These are phyloP conservation scores for Limonium bicolor DNA, from an alignment of 148 eudicot genomes.

Conservation along the genomic window DNA sequence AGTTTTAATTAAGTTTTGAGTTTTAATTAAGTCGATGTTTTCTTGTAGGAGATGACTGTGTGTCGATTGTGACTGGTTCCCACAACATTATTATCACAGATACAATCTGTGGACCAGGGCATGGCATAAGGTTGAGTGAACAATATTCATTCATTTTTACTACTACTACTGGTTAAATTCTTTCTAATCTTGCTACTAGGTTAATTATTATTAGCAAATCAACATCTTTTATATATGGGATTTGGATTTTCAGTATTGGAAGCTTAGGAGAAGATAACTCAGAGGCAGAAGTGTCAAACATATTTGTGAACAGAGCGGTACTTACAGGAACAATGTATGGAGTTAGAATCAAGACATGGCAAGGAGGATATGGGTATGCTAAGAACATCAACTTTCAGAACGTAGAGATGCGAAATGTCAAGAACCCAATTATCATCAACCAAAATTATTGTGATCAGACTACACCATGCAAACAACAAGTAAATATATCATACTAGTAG, in stretches of 20 bases:
- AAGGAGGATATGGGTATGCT: slow-evolving; percentile 48
- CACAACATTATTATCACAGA: slow-evolving; percentile 21
- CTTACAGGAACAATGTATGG: slow-evolving; percentile 55
- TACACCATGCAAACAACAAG: slow-evolving; percentile 5
- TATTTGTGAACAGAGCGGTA: slow-evolving; percentile 40
- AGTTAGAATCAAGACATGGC: slow-evolving; percentile 77
- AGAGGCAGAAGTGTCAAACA: slow-evolving; percentile 49
- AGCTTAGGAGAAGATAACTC: slow-evolving; percentile 48
- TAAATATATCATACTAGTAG: background rate
- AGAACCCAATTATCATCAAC: slow-evolving; percentile 36
- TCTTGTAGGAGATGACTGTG: slow-evolving; percentile 57
- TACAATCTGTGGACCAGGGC: slow-evolving; percentile 78
- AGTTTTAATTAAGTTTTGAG: background rate
- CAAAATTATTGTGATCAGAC: slow-evolving; percentile 22
- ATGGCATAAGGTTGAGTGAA: slow-evolving; percentile 96
- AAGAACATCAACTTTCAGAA: slow-evolving; percentile 22
- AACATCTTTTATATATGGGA: background rate
- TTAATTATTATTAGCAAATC: background rate
- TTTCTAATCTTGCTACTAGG: background rate
- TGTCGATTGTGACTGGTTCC: slow-evolving; percentile 57
- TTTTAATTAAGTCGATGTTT: background rate
- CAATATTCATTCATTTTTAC: background rate
- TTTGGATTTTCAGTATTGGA: slow-evolving; percentile 34
- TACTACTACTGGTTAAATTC: no score
- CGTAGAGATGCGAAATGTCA: slow-evolving; percentile 14